Evolutionary conservation across 441 rosid genomes (phyloP), one percentile per base, ranked within the genome.

Genomic region (Capsella rubella): DNA sequence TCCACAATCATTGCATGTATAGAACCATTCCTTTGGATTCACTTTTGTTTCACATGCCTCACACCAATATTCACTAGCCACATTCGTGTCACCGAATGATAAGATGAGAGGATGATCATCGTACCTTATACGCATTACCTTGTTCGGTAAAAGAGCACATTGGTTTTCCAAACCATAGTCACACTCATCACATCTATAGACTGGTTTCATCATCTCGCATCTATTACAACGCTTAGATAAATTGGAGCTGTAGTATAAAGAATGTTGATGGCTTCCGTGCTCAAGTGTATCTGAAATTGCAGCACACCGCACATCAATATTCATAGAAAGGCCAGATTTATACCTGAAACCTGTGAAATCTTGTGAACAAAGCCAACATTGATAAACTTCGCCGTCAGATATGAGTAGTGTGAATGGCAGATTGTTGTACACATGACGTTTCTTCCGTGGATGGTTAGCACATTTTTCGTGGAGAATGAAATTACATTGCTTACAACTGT

Each of bases 101-200:
- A 75, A 69, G 6, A 5, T 45, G 9, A 71, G 73, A 53, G 52
- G 56, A 66, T 79, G 79, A 45, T 64, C 35, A 1, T 79, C 79
- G 1, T 53, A 52, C 65, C 68, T 59, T 1, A 45, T 1, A 3
- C 2, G 37, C 67, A 5, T 39, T 14, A 50, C 77, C 25, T 39
- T 47, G 0, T 14, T 0, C 0, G 77, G 79, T 8, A 71, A 16
- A 4, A 47, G 0, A 29, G 64, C 40, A 2, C 82, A 66, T 10
- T 15, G 5, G 43, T 0, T 0, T 9, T 16, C 43, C 64, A 79
- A 51, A 8, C 0, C 0, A 39, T 6, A 66, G 8, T 56, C 12
- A 73, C 66, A 46, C 8, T 73, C 59, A 28, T 65, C 59, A 64
- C 75, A 37, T 21, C 25, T 21, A 21, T 21, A 21, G 25, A 21